Percentiles rank a stretch among this genome's conserved stretches.
phyloP scores from a whole-genome alignment of 192 early-diverging fungal genomes.

The Coemansia guatemalensis region DNA sequence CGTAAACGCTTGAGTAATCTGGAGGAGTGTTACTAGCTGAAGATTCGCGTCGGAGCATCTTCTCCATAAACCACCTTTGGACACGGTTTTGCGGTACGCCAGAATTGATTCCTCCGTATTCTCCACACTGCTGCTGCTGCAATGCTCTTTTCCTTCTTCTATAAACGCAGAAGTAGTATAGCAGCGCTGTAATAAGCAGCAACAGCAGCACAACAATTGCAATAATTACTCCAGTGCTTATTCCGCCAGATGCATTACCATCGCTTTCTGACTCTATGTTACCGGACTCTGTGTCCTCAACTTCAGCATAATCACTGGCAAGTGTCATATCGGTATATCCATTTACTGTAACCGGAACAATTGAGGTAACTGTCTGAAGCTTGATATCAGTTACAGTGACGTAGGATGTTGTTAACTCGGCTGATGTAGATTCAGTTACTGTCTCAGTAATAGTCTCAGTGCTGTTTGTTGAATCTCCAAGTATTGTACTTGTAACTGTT shows the following conservation, averaged over 20 bases:
- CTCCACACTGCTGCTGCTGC: background rate
- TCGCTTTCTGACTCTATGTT: background rate
- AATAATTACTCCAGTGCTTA: conserved; percentile 5
- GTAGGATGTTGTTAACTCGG: background rate
- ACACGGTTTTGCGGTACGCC: conserved; percentile 2
- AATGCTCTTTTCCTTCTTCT: conserved; percentile 4
- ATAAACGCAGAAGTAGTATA: conserved; percentile 5
- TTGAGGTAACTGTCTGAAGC: too few species aligned
- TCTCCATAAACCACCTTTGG: background rate
- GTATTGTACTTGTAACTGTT: too few species aligned
- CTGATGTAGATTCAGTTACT: background rate
- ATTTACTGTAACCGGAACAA: too few species aligned
- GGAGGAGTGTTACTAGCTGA: background rate
- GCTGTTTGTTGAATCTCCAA: too few species aligned
- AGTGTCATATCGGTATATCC: background rate
- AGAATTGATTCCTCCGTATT: background rate
- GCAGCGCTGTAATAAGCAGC: background rate
- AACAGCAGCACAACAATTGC: background rate
- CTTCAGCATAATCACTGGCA: background rate
- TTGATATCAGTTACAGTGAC: too few species aligned
- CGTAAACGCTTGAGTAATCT: too few species aligned
- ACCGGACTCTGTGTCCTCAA: background rate
- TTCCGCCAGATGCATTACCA: background rate
- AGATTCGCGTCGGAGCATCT: background rate
- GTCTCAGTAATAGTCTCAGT: background rate